Evolutionary conservation across 805 yeast genomes (phyloP).

Genomic region (Wickerhamiella dianesei): DNA sequence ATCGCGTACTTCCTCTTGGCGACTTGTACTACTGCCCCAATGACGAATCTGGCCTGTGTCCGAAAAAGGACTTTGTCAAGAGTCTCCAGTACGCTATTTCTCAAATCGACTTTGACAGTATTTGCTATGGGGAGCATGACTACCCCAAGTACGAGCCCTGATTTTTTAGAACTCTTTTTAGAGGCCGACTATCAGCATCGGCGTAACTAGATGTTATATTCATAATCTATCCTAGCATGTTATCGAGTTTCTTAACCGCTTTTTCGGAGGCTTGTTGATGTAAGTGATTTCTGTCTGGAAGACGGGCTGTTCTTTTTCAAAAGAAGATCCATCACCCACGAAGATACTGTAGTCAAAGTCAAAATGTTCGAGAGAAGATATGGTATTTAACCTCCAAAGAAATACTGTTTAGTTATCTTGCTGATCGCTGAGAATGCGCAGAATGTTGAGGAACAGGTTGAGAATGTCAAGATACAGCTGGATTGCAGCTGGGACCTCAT

Average conservation of each 20-base stretch:
- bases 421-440: constrained; percentile 41
- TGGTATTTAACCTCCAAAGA: no score
- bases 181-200: no score
- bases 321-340: no score
- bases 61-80: constrained; percentile 19
- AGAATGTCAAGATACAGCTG: constrained; percentile 67
- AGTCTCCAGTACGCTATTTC: constrained; percentile 21
- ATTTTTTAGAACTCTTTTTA: not conserved
- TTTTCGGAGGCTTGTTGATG: no score
- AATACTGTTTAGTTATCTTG: constrained; percentile 5
- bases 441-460: constrained; percentile 64
- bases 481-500: constrained; percentile 71
- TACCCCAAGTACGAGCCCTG: constrained; percentile 5
- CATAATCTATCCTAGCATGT: no score
- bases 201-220: no score
- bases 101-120: constrained; percentile 20
- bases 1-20: constrained; percentile 27
- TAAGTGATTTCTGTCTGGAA: no score
- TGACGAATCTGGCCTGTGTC: constrained; percentile 24
- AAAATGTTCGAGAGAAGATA: no score
- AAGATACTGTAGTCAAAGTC: no score
- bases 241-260: no score
- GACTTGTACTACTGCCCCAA: constrained; percentile 26
- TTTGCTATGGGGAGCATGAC: constrained; percentile 20
- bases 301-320: no score